Evolutionary conservation across 495 filamentous ascomycete genomes (phyloP).

Genomic region (Trichoderma erinaceum): DNA sequence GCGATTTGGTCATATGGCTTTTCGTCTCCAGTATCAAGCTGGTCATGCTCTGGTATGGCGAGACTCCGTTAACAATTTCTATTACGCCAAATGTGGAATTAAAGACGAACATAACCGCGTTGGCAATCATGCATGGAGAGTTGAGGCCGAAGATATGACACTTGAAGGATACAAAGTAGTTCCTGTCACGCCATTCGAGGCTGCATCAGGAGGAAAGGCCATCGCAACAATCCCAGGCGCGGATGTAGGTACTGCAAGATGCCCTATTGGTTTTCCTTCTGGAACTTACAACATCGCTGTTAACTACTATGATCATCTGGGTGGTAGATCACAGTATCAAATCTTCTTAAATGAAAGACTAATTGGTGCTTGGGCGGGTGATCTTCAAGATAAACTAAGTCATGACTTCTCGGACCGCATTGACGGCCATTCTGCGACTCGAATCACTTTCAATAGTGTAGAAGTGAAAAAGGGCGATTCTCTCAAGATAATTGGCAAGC

Average conservation of each 20-base stretch:
- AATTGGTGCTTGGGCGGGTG: neutral
- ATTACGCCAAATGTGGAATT: too few species aligned
- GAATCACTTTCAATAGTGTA: neutral
- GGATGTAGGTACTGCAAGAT: neutral
- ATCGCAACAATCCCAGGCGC: neutral
- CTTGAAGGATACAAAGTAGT: neutral
- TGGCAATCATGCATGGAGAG: too few species aligned
- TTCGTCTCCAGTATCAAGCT: too few species aligned
- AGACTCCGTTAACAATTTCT: too few species aligned
- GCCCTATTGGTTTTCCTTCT: neutral
- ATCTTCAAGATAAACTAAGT: neutral
- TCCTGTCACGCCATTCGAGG: neutral
- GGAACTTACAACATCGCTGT: neutral
- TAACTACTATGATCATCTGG: neutral
- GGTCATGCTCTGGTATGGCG: too few species aligned
- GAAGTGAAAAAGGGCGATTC: neutral
- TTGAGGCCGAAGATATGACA: neutral
- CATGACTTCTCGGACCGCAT: neutral
- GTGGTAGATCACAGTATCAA: neutral
- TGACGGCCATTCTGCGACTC: neutral
- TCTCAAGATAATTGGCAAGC: neutral
- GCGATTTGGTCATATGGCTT: too few species aligned
- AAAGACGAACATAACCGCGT: too few species aligned
- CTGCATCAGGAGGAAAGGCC: neutral
- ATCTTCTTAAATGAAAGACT: neutral